These are phyloP conservation scores for Zostera marina DNA, from an alignment of 116 monocot species.

Conservation along the genomic window DNA sequence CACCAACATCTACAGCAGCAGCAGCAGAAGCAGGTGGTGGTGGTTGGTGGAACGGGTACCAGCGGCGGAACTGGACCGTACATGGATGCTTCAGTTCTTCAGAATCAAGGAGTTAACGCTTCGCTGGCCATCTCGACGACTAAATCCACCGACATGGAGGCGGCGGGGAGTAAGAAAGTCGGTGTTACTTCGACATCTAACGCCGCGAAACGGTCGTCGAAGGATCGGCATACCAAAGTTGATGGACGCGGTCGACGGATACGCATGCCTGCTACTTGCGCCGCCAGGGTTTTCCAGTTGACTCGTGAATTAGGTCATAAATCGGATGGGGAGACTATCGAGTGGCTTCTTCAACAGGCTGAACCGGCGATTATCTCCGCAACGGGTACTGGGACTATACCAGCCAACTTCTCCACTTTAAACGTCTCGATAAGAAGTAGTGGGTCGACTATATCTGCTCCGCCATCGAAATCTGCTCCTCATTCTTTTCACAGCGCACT, in stretches of 20 bases:
- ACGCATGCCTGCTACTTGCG: constrained; percentile 68
- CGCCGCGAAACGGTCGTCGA: constrained; percentile 37
- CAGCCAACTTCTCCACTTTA: constrained; percentile 57
- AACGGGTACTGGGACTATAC: constrained; percentile 66
- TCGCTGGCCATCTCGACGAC: constrained; percentile 14
- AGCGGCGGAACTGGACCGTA: neutral
- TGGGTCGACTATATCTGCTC: constrained; percentile 36
- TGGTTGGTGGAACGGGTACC: neutral
- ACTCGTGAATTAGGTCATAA: constrained; percentile 20
- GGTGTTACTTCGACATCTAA: constrained; percentile 8
- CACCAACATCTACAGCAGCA: too few relatives aligned
- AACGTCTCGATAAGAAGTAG: constrained; percentile 47
- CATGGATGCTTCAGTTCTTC: constrained; percentile 9
- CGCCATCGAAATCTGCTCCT: constrained; percentile 35
- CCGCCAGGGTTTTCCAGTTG: constrained; percentile 28
- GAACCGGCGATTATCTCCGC: constrained; percentile 68
- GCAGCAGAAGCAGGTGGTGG: neutral
- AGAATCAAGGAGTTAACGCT: constrained; percentile 11
- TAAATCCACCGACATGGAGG: neutral
- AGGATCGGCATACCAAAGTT: constrained; percentile 27
- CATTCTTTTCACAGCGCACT: constrained; percentile 39
- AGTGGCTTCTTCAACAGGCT: constrained; percentile 40
- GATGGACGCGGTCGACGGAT: constrained; percentile 64
- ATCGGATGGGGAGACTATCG: constrained; percentile 19
- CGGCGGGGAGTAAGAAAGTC: neutral